A percentile compares a stretch with the other conserved stretches of the same genome.
These are phyloP conservation scores for Wickerhamomyces hampshirensis DNA, from an alignment of 805 yeast species.

Conservation along the genomic window DNA sequence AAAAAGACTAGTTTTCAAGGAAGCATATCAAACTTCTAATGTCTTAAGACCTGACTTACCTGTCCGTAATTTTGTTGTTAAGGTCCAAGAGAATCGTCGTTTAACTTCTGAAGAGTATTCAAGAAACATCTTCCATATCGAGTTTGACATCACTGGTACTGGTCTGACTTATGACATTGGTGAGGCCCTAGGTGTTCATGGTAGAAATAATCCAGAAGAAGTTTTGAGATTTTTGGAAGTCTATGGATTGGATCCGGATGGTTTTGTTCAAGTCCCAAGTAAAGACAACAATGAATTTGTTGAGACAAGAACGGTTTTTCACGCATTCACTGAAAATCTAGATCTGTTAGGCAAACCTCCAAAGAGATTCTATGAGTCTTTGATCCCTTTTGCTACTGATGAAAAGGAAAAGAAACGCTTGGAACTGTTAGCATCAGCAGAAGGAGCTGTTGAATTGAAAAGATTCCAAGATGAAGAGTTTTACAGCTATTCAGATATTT, in stretches of 20 bases:
- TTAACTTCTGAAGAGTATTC: constrained; percentile 87
- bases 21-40: constrained; percentile 59
- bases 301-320: constrained; percentile 80
- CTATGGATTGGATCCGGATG: constrained; percentile 69
- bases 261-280: constrained; percentile 65
- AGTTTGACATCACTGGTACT: constrained; percentile 86
- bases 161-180: constrained; percentile 91
- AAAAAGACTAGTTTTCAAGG: constrained; percentile 72
- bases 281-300: constrained; percentile 50
- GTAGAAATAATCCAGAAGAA: constrained; percentile 63
- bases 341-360: constrained; percentile 95
- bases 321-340: constrained; percentile 70
- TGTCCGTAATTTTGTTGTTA: constrained; percentile 76
- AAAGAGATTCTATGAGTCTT: constrained; percentile 83
- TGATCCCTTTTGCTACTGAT: constrained; percentile 69
- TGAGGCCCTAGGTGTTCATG: constrained; percentile 95
- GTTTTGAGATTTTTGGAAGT: constrained; percentile 65
- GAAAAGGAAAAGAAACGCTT: constrained; percentile 60
- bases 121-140: constrained; percentile 94
- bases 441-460: constrained; percentile 83
- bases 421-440: constrained; percentile 62
- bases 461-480: constrained; percentile 80
- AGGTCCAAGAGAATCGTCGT: constrained; percentile 87
- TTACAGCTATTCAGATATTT: constrained; percentile 74
- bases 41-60: constrained; percentile 87